A percentile compares a stretch with the other conserved stretches of the same genome.
Evolutionary conservation across 2,329 filamentous ascomycete genomes (phyloP).

Genomic region (Monilinia polystroma): DNA sequence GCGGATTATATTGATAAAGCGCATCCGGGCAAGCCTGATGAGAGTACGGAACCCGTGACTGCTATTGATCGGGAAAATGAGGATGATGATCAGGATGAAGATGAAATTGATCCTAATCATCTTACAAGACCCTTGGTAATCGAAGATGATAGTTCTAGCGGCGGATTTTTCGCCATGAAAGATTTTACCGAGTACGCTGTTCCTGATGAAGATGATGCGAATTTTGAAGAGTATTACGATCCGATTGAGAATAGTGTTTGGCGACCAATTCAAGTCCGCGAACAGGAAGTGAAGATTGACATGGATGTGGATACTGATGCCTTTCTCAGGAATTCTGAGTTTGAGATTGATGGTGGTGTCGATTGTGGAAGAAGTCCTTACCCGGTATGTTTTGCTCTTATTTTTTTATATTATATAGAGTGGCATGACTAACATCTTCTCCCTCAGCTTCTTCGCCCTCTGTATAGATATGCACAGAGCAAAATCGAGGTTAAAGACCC

Average conservation of each 20-base stretch:
- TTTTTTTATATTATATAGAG: not conserved
- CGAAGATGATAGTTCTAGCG: conserved; percentile 25
- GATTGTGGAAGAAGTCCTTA: conserved; percentile 38
- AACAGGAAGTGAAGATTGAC: conserved; percentile 29
- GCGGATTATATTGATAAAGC: conserved; percentile 11
- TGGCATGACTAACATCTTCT: not conserved
- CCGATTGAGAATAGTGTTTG: conserved; percentile 35
- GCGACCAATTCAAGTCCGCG: conserved; percentile 33
- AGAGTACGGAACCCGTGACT: not conserved
- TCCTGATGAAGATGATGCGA: conserved; percentile 18
- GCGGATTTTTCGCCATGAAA: conserved; percentile 33
- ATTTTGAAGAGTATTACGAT: conserved; percentile 23
- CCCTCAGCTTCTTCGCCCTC: conserved; percentile 26
- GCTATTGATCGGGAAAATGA: conserved; percentile 2
- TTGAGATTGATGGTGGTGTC: conserved; percentile 35
- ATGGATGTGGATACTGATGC: conserved; percentile 30
- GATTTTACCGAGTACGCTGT: conserved; percentile 25
- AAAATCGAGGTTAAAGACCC: not conserved
- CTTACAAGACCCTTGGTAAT: not conserved
- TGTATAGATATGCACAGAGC: conserved; percentile 28
- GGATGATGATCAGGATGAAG: conserved; percentile 1
- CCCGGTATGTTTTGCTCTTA: conserved; percentile 27
- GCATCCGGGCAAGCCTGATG: not conserved
- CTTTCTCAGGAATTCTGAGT: conserved; percentile 20
- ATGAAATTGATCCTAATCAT: not conserved